Percentiles rank a stretch among this genome's conserved stretches.
Conservation (phyloP, 352 stramenopile genomes). For the Phytophthora cryptogea region DNA sequence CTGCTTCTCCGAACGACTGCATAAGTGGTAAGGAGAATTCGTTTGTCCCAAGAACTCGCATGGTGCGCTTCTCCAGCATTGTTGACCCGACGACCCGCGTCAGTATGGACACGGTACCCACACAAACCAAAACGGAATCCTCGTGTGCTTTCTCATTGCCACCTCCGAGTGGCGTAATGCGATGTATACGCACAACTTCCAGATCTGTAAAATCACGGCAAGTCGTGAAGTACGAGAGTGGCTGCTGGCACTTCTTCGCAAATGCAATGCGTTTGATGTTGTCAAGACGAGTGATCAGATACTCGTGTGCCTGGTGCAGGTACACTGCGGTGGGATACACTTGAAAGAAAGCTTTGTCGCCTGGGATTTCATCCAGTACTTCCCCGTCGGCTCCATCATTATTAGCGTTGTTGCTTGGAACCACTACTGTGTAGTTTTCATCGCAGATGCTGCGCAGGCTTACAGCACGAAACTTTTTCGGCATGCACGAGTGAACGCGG, state of each 20-base stretch:
- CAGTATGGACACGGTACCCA: constrained; percentile 78
- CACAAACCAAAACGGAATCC: constrained; percentile 43
- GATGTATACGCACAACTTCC: constrained; percentile 79
- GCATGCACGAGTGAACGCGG: constrained; percentile 62
- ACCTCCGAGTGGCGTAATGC: constrained; percentile 12
- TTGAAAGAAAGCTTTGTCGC: constrained; percentile 90
- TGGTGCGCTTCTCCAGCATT: constrained; percentile 83
- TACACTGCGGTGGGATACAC: constrained; percentile 92
- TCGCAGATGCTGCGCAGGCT: constrained; percentile 75
- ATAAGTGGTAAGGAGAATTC: constrained; percentile 96
- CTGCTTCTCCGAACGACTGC: constrained; percentile 93
- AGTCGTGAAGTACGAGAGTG: constrained; percentile 89
- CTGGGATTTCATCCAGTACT: constrained; percentile 88
- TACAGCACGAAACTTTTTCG: constrained; percentile 56
- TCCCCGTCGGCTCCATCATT: constrained; percentile 30
- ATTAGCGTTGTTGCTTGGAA: constrained; percentile 53
- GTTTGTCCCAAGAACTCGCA: constrained; percentile 77
- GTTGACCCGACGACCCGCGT: constrained; percentile 86
- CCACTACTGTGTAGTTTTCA: constrained; percentile 65
- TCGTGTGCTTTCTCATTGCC: constrained; percentile 2
- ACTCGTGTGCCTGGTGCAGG: constrained; percentile 91
- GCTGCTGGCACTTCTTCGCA: constrained; percentile 55
- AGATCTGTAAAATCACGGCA: constrained; percentile 89
- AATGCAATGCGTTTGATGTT: constrained; percentile 67
- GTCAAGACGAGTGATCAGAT: constrained; percentile 90